Percentiles rank a stretch among this genome's conserved stretches.
These are phyloP conservation scores for Zasmidium citrigriseum DNA, from an alignment of 2,329 filamentous ascomycete species.

Conservation along the genomic window DNA sequence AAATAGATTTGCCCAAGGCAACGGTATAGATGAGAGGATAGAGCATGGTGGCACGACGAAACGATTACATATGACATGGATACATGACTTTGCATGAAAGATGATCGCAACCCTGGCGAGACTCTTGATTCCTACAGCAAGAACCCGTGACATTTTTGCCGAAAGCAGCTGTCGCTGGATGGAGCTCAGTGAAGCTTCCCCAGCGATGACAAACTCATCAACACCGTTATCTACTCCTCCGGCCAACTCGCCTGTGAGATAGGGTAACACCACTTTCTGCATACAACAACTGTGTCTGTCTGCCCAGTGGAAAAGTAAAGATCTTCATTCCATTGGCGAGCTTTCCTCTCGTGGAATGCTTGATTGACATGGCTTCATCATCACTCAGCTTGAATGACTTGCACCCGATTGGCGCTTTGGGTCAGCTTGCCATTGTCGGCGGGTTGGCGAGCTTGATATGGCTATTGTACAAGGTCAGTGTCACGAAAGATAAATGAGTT, in stretches of 20 bases:
- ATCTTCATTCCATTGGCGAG: neutral
- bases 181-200: too few species aligned
- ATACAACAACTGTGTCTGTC: too few species aligned
- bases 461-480: neutral
- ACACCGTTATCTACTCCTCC: too few species aligned
- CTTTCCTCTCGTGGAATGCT: neutral
- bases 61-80: neutral
- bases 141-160: too few species aligned
- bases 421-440: neutral
- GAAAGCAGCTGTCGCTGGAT: too few species aligned
- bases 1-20: conserved; percentile 14
- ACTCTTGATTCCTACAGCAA: too few species aligned
- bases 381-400: neutral
- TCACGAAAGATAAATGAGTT: neutral
- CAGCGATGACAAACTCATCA: too few species aligned
- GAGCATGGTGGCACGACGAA: neutral
- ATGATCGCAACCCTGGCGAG: too few species aligned
- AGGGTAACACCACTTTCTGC: too few species aligned
- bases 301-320: neutral
- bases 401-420: neutral
- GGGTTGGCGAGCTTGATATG: neutral
- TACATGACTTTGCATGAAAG: too few species aligned
- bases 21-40: too few species aligned
- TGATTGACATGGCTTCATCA: neutral
- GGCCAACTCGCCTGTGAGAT: too few species aligned